Percentiles rank a stretch among this genome's conserved stretches.
phyloP scores from a whole-genome alignment of 345 rosid species.

The Lumnitzera littorea region DNA sequence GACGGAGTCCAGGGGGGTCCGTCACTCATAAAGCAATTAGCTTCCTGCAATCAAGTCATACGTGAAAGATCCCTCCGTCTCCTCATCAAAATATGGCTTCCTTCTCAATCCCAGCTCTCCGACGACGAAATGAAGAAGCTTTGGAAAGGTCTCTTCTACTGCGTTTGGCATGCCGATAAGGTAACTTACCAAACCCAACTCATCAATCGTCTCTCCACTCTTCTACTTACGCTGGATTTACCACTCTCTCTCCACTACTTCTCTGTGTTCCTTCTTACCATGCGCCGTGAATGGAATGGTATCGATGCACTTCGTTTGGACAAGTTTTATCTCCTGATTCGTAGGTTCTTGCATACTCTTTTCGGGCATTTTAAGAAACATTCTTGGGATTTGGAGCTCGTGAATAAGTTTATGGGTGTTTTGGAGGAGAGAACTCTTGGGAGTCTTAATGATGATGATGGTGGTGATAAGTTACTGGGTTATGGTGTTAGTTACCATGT shows the following conservation, averaged over 20 bases:
- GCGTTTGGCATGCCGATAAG: conserved; percentile 97
- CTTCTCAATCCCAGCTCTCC: conserved; percentile 42
- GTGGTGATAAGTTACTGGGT: conserved; percentile 49
- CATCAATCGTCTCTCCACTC: conserved; percentile 47
- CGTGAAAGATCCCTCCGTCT: conserved; percentile 55
- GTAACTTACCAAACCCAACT: conserved; percentile 56
- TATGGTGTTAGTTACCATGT: conserved; percentile 83
- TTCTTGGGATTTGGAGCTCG: conserved; percentile 58
- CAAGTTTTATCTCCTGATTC: conserved; percentile 78
- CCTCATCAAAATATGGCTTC: conserved; percentile 68
- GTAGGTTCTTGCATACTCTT: conserved; percentile 49
- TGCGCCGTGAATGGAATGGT: conserved; percentile 96
- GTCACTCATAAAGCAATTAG: conserved; percentile 65
- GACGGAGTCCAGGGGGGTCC: conserved; percentile 18
- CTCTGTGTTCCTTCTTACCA: conserved; percentile 65
- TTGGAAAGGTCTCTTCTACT: conserved; percentile 96
- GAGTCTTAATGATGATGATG: conserved; percentile 1
- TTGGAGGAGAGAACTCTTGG: conserved; percentile 43
- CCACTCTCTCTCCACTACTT: conserved; percentile 55
- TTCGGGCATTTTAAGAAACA: conserved; percentile 40
- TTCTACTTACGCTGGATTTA: conserved; percentile 39
- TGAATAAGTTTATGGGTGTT: conserved; percentile 31
- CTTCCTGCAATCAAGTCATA: conserved; percentile 49
- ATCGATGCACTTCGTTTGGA: conserved; percentile 79
- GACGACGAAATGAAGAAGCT: conserved; percentile 82